phyloP scores from a whole-genome alignment of 139 green algal species.

The Chlamydomonas schloesseri region DNA sequence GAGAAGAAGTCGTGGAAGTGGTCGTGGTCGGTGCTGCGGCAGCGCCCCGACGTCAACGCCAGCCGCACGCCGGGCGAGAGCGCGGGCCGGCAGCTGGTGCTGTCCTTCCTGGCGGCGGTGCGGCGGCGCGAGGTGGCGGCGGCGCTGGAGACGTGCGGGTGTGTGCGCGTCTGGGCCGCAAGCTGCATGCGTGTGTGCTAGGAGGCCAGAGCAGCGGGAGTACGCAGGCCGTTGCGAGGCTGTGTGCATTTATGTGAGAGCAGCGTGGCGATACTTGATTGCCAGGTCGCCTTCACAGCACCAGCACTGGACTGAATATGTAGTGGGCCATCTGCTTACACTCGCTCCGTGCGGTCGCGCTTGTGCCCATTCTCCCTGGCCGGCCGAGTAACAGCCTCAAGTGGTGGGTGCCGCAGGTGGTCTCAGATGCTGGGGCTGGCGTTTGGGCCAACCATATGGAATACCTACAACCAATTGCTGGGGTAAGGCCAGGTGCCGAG shows the following conservation, averaged over 20 bases:
- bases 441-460: background rate
- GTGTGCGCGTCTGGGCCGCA: background rate
- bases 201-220: no score
- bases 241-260: no score
- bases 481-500: background rate
- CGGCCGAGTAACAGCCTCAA: no score
- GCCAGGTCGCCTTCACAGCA: no score
- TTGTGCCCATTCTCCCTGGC: no score
- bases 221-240: background rate
- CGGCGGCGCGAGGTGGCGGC: background rate
- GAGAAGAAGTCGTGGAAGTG: no score
- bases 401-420: background rate
- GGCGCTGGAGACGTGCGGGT: constrained; percentile 20
- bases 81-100: background rate
- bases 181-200: background rate
- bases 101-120: background rate
- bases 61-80: background rate
- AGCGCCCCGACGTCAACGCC: background rate
- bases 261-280: no score
- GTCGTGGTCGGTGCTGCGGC: background rate
- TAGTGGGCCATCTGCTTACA: no score
- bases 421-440: background rate
- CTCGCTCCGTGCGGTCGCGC: no score
- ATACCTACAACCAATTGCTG: constrained; percentile 13
- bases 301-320: no score